Percentiles rank a stretch among this genome's conserved stretches.
phyloP scores from a whole-genome alignment of 2,329 filamentous ascomycete species.

The Claviceps pusilla region DNA sequence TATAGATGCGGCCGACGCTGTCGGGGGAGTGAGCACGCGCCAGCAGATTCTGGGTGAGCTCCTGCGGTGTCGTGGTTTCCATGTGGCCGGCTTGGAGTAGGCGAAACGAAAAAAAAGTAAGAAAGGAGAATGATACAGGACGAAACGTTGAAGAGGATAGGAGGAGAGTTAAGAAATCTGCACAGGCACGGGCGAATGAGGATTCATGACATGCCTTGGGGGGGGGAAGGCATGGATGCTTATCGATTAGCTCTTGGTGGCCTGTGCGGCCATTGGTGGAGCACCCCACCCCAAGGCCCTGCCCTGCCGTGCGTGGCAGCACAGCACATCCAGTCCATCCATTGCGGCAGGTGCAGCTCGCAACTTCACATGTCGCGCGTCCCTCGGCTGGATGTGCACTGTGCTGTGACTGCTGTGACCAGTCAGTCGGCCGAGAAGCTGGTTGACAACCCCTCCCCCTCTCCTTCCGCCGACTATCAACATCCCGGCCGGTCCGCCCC shows the following conservation, averaged over 20 bases:
- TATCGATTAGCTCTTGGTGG: not conserved
- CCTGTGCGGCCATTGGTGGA: not conserved
- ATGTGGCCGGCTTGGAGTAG: slow-evolving; percentile 12
- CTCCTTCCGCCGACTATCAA: not conserved
- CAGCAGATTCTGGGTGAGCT: slow-evolving; percentile 50
- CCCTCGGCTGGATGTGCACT: slow-evolving; percentile 3
- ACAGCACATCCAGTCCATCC: not conserved
- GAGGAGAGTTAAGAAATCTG: not conserved
- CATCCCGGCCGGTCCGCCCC: not conserved
- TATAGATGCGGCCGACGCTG: slow-evolving; percentile 55
- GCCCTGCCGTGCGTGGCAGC: not conserved
- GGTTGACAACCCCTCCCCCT: not conserved
- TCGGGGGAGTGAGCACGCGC: slow-evolving; percentile 64
- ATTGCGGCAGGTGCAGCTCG: not conserved
- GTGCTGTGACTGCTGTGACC: not conserved
- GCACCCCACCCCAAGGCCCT: not conserved
- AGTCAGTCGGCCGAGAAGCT: not conserved
- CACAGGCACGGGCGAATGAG: not conserved
- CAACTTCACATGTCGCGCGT: slow-evolving; percentile 3
- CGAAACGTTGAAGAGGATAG: not conserved
- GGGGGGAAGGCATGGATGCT: not conserved
- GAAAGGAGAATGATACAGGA: no score
- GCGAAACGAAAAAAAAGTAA: not conserved
- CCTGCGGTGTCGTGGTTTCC: slow-evolving; percentile 18
- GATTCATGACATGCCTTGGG: not conserved